phyloP scores from a whole-genome alignment of 208 protist genomes.

The Paratrypanosoma confusum region DNA sequence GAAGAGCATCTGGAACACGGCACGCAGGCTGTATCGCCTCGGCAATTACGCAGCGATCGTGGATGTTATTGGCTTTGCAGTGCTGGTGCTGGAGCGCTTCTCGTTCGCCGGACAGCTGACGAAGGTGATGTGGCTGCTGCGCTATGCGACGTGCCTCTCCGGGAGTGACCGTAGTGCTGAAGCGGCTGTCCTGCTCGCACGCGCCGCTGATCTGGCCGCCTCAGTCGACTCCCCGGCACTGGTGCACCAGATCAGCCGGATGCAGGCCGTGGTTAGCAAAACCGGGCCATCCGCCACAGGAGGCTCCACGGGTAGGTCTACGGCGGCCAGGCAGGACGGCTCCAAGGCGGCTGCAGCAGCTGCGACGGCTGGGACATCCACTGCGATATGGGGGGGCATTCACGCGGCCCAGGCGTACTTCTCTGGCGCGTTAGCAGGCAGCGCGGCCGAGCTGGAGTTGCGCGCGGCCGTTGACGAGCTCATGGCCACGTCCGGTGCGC shows the following conservation, averaged over 20 bases:
- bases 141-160: conserved; percentile 51
- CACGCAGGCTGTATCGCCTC: conserved; percentile 27
- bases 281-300: too few species aligned
- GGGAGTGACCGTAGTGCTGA: conserved; percentile 36
- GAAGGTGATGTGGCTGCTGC: conserved; percentile 58
- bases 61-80: conserved; percentile 51
- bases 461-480: too few species aligned
- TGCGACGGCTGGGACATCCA: too few species aligned
- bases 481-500: too few species aligned
- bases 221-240: conserved; percentile 46
- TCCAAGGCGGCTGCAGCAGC: too few species aligned
- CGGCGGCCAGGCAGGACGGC: too few species aligned
- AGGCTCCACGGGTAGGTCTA: too few species aligned
- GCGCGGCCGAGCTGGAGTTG: too few species aligned
- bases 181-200: conserved; percentile 25
- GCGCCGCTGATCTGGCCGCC: conserved; percentile 27
- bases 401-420: too few species aligned
- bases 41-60: conserved; percentile 36
- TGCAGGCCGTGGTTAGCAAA: too few species aligned
- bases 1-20: conserved; percentile 45
- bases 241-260: conserved; percentile 57
- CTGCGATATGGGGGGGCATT: too few species aligned
- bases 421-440: too few species aligned
- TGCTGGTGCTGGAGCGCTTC: conserved; percentile 55
- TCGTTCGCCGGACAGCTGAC: conserved; percentile 47